phyloP scores from a whole-genome alignment of 768 basidiomycete genomes.

The Mycena chlorophos region DNA sequence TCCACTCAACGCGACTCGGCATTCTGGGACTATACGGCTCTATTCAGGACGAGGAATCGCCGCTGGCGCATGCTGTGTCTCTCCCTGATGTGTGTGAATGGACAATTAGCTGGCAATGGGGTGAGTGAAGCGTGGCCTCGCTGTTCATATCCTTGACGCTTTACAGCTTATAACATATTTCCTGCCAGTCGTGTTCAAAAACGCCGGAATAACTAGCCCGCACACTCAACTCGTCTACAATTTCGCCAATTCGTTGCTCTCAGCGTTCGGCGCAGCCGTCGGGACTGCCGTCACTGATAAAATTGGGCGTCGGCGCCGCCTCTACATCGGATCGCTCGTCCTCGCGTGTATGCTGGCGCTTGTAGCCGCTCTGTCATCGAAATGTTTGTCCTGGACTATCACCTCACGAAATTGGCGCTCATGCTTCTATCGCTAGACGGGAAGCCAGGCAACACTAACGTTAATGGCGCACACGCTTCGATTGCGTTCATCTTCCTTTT shows the following conservation, averaged over 20 bases:
- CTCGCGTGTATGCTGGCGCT: constrained; percentile 25
- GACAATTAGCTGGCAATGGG: constrained; percentile 29
- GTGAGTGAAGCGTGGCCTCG: constrained; percentile 7
- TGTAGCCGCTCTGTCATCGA: constrained; percentile 26
- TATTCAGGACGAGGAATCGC: constrained; percentile 23
- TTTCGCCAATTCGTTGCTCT: constrained; percentile 29
- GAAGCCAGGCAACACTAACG: constrained; percentile 21
- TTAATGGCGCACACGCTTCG: constrained; percentile 27
- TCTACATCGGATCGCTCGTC: constrained; percentile 24
- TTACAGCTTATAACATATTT: constrained; percentile 28
- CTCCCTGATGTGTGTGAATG: constrained; percentile 28
- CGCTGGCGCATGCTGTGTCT: constrained; percentile 29
- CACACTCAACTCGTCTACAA: constrained; percentile 29
- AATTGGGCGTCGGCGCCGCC: constrained; percentile 25
- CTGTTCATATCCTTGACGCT: neutral
- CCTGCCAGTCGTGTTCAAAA: constrained; percentile 25
- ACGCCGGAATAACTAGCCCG: constrained; percentile 25
- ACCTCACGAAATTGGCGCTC: neutral
- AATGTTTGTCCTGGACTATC: constrained; percentile 16
- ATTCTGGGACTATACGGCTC: constrained; percentile 27
- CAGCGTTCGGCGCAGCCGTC: constrained; percentile 26
- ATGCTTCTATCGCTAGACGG: constrained; percentile 19
- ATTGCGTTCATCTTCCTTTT: constrained; percentile 30
- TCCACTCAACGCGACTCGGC: constrained; percentile 19
- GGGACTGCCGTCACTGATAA: constrained; percentile 24